These are phyloP conservation scores for Sporisorium exsertum DNA, from an alignment of 1,284 basidiomycete genomes.

Conservation along the genomic window DNA sequence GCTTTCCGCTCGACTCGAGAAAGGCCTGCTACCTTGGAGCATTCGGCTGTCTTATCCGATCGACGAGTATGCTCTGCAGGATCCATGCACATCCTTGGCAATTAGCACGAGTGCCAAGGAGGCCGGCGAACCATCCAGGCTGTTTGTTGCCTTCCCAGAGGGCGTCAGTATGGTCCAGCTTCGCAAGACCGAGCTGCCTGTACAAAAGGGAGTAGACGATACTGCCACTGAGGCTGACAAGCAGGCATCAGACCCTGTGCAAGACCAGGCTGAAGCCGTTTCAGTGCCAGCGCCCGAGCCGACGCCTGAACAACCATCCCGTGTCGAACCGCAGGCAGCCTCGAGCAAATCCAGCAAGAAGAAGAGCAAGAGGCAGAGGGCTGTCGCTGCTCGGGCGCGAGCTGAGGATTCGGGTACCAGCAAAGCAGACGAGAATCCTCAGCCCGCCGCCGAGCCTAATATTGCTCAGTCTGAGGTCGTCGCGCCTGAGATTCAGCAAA, in stretches of 20 bases:
- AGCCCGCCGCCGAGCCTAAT: not conserved
- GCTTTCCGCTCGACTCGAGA: not conserved
- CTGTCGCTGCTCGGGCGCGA: not conserved
- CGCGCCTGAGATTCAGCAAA: not conserved
- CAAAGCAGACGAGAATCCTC: not conserved
- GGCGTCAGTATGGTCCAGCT: slow-evolving; percentile 27
- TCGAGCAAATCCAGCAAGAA: slow-evolving; percentile 26
- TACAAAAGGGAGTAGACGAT: not conserved
- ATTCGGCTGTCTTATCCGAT: slow-evolving; percentile 27
- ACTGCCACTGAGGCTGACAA: not conserved
- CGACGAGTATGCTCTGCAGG: slow-evolving; percentile 27
- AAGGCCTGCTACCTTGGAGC: slow-evolving; percentile 27
- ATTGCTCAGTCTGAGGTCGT: not conserved
- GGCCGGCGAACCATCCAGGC: slow-evolving; percentile 8
- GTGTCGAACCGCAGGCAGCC: not conserved
- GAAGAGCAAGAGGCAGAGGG: slow-evolving; percentile 34
- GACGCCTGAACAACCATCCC: not conserved
- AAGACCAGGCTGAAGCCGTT: not conserved
- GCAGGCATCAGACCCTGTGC: not conserved
- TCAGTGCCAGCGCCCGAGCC: not conserved
- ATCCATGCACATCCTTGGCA: slow-evolving; percentile 31
- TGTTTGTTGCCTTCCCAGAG: slow-evolving; percentile 32
- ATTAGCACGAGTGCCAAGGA: slow-evolving; percentile 4
- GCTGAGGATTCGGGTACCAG: not conserved
- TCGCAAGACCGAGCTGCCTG: not conserved